These are phyloP conservation scores for Hydnum rufescens DNA, from an alignment of 768 basidiomycete genomes.

Conservation along the genomic window DNA sequence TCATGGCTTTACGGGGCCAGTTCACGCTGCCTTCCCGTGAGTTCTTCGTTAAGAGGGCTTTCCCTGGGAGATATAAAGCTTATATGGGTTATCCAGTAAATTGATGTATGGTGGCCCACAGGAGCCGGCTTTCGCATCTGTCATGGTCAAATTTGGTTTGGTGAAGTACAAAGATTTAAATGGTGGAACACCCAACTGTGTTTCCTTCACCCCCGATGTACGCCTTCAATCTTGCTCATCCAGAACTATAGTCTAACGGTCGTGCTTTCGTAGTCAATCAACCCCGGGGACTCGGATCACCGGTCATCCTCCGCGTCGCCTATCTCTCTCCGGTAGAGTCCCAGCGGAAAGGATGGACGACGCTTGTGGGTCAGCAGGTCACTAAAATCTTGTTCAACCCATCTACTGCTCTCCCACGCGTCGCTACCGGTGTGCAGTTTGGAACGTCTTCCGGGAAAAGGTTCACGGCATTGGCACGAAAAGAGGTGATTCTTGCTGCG, in stretches of 20 bases:
- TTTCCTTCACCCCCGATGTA: slow-evolving; percentile 34
- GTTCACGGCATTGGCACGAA: not conserved
- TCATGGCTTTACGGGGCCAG: slow-evolving; percentile 33
- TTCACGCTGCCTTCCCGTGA: slow-evolving; percentile 29
- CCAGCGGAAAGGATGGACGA: slow-evolving; percentile 29
- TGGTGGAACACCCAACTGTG: slow-evolving; percentile 35
- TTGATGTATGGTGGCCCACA: slow-evolving; percentile 37
- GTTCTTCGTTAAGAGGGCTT: too few species aligned
- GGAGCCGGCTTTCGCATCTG: slow-evolving; percentile 28
- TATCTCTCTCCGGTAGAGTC: slow-evolving; percentile 35
- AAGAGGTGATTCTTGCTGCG: slow-evolving; percentile 9
- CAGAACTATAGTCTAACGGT: too few species aligned
- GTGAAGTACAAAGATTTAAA: slow-evolving; percentile 30
- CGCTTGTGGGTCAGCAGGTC: slow-evolving; percentile 19
- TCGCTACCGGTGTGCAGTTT: slow-evolving; percentile 1
- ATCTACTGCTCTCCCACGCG: not conserved
- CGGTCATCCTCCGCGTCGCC: slow-evolving; percentile 35
- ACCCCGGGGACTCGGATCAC: slow-evolving; percentile 30
- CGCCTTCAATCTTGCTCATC: too few species aligned
- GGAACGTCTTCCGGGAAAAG: not conserved
- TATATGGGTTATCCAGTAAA: too few species aligned
- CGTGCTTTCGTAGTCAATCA: slow-evolving; percentile 17
- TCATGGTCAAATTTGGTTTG: slow-evolving; percentile 29
- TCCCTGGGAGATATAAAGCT: too few species aligned
- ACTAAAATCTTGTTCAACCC: slow-evolving; percentile 1